Percentiles rank a stretch among this genome's conserved stretches.
Evolutionary conservation across 1,139 yeast genomes (phyloP).

Genomic region (Spencermartinsiella ligniputridi): DNA sequence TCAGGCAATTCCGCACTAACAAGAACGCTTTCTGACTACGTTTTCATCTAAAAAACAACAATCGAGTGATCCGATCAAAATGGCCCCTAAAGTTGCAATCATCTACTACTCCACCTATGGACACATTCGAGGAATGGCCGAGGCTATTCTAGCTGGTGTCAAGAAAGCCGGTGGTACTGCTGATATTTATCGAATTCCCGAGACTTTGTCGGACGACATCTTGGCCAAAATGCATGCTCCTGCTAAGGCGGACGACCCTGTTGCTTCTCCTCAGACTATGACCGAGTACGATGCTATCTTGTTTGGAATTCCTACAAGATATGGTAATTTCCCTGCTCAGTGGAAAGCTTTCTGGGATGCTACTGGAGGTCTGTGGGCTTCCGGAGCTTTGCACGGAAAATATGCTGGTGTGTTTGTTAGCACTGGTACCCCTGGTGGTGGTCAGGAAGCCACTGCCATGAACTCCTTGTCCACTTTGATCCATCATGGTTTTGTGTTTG

Average conservation of each 20-base stretch:
- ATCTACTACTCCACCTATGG: slow-evolving; percentile 80
- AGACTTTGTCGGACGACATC: slow-evolving; percentile 66
- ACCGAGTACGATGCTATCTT: slow-evolving; percentile 66
- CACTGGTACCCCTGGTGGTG: slow-evolving; percentile 83
- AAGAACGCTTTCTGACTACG: too few relatives aligned
- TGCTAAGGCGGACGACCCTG: slow-evolving; percentile 62
- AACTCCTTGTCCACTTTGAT: slow-evolving; percentile 63
- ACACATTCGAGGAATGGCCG: slow-evolving; percentile 66
- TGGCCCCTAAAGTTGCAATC: slow-evolving; percentile 51
- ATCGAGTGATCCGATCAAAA: too few relatives aligned
- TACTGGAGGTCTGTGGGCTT: slow-evolving; percentile 80
- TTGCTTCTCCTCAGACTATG: slow-evolving; percentile 59
- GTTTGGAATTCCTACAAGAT: slow-evolving; percentile 82
- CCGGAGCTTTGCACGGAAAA: slow-evolving; percentile 70
- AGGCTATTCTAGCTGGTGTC: slow-evolving; percentile 65
- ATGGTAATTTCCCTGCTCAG: slow-evolving; percentile 78
- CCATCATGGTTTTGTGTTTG: slow-evolving; percentile 76
- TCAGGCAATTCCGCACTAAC: too few relatives aligned
- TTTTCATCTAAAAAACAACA: too few relatives aligned
- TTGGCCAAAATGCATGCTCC: slow-evolving; percentile 62
- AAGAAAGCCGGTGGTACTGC: slow-evolving; percentile 71
- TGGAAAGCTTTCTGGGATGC: slow-evolving; percentile 77
- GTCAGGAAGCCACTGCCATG: slow-evolving; percentile 67
- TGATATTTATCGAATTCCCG: slow-evolving; percentile 66
- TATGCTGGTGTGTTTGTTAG: slow-evolving; percentile 71